These are phyloP conservation scores for Parathielavia hyrcaniae DNA, from an alignment of 495 filamentous ascomycete species.

Conservation along the genomic window DNA sequence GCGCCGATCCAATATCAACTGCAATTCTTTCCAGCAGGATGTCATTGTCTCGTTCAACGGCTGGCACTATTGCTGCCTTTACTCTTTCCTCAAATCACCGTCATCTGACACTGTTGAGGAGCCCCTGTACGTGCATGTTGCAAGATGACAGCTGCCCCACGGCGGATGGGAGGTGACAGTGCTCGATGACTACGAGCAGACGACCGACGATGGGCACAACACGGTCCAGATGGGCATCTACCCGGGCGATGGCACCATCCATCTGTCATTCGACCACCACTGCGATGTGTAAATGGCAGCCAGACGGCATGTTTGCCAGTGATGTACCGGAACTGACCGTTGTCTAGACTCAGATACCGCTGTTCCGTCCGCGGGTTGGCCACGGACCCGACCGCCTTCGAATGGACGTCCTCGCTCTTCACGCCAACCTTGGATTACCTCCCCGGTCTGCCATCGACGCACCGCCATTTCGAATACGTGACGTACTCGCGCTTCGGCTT, in stretches of 20 bases:
- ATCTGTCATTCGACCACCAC: conserved; percentile 44
- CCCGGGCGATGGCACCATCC: conserved; percentile 44
- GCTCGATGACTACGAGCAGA: conserved; percentile 46
- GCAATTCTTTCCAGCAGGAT: conserved; percentile 42
- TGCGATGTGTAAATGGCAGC: conserved; percentile 32
- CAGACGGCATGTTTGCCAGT: neutral
- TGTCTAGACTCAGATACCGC: conserved; percentile 37
- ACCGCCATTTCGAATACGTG: conserved; percentile 35
- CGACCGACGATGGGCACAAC: conserved; percentile 45
- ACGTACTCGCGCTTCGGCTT: conserved; percentile 47
- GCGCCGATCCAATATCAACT: conserved; percentile 38
- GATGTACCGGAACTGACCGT: conserved; percentile 11
- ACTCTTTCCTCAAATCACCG: conserved; percentile 26
- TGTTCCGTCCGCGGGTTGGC: conserved; percentile 36
- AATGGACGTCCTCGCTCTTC: conserved; percentile 40
- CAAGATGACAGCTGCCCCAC: conserved; percentile 35
- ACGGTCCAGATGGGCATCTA: conserved; percentile 46
- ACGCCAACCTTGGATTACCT: conserved; percentile 34
- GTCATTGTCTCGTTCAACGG: conserved; percentile 36
- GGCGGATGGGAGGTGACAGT: conserved; percentile 39
- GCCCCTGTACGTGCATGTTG: conserved; percentile 40
- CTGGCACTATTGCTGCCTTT: conserved; percentile 45
- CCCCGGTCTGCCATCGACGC: conserved; percentile 33
- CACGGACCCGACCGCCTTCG: conserved; percentile 28
- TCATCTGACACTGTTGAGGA: conserved; percentile 18